phyloP scores from a whole-genome alignment of 768 basidiomycete species.

The Sporobolomyces roseus region DNA sequence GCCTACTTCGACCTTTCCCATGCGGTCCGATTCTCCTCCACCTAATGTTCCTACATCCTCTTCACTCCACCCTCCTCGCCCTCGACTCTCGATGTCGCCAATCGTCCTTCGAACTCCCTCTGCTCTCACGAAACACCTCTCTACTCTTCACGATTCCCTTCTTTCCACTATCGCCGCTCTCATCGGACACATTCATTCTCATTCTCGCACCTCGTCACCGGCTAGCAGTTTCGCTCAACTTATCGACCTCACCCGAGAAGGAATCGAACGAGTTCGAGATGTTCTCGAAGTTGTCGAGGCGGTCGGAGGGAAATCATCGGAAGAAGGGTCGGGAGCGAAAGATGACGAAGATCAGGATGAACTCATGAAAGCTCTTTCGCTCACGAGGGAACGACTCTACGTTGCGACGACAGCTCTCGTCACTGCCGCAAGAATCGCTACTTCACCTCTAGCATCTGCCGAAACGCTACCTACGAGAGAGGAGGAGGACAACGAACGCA shows the following conservation, averaged over 20 bases:
- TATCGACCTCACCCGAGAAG: slow-evolving; percentile 90
- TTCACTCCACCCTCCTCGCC: not conserved
- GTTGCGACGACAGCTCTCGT: slow-evolving; percentile 79
- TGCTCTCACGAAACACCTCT: slow-evolving; percentile 24
- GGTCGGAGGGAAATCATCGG: slow-evolving; percentile 52
- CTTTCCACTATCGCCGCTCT: slow-evolving; percentile 93
- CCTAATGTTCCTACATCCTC: no score
- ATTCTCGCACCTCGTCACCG: slow-evolving; percentile 74
- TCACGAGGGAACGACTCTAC: slow-evolving; percentile 76
- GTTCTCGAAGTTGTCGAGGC: slow-evolving; percentile 86
- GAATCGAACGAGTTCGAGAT: slow-evolving; percentile 88
- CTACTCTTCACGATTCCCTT: slow-evolving; percentile 73
- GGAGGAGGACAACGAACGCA: slow-evolving; percentile 71
- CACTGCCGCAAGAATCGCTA: slow-evolving; percentile 76
- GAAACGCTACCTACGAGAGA: slow-evolving; percentile 53
- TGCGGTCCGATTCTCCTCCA: not conserved
- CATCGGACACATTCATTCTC: slow-evolving; percentile 92
- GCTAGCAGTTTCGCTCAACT: slow-evolving; percentile 89
- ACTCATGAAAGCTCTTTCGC: slow-evolving; percentile 63
- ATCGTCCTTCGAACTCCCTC: slow-evolving; percentile 21
- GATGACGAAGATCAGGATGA: slow-evolving; percentile 47
- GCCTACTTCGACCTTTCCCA: not conserved
- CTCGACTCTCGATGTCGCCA: not conserved
- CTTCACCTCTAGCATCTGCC: slow-evolving; percentile 52
- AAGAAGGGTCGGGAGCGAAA: not conserved